A percentile compares a stretch with the other conserved stretches of the same genome.
Conservation (phyloP, 306 rosid species). For the Quercus berberidifolia region DNA sequence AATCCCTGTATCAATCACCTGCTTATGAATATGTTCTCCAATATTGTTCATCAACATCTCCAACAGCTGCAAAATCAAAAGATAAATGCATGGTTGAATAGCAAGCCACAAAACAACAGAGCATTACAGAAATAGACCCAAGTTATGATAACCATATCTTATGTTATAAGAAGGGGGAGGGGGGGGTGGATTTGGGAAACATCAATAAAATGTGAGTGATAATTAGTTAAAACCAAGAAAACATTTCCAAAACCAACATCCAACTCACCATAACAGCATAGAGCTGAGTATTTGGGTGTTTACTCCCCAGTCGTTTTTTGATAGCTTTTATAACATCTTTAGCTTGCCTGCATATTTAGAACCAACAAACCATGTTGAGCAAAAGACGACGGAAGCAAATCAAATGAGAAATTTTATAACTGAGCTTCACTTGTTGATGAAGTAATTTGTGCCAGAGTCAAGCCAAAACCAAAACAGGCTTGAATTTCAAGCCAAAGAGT, state of each 20-base stretch:
- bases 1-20: slow-evolving; percentile 76
- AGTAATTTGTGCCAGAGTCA: not conserved
- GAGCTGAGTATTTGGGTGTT: slow-evolving; percentile 65
- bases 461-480: not conserved
- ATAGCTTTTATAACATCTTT: slow-evolving; percentile 75
- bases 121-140: slow-evolving; percentile 6
- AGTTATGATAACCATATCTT: slow-evolving; percentile 7
- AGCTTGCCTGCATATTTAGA: slow-evolving; percentile 57
- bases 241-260: slow-evolving; percentile 1
- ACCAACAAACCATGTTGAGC: not conserved
- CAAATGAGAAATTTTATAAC: not conserved
- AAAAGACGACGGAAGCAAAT: slow-evolving; percentile 12
- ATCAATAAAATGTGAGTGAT: not conserved
- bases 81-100: slow-evolving; percentile 17
- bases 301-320: slow-evolving; percentile 75
- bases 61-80: slow-evolving; percentile 63
- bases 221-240: not conserved
- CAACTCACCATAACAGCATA: slow-evolving; percentile 76
- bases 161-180: not conserved
- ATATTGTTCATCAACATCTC: slow-evolving; percentile 96
- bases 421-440: not conserved
- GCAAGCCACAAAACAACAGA: slow-evolving; percentile 15
- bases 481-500: not conserved
- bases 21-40: slow-evolving; percentile 84
- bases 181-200: not conserved